Base-by-base conservation (phyloP, 1,284 basidiomycete genomes). In the Marasmius tenuissimus region DNA sequence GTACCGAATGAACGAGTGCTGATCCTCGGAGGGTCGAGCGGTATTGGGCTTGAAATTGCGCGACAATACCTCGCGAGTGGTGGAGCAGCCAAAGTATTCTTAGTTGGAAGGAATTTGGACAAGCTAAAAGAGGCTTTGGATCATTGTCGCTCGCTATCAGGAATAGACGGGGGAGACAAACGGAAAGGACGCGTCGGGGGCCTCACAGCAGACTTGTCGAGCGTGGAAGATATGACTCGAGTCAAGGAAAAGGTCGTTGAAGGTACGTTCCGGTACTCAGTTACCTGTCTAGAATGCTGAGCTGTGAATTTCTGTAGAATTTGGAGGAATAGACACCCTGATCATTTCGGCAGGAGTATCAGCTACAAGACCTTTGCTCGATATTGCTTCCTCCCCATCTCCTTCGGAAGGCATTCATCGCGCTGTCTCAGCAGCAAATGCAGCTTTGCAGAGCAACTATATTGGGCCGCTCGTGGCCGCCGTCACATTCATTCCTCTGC, bases 291-390 rank as follows among this genome's bases (percentile, higher is more conserved):
- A 35, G 22, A 47, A n/a, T 18, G n/a, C 12, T n/a, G 51, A 42
- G 33, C 40, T 61, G 61, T 27, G 9, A 45, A 59, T 7, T 8
- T 33, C 6, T 57, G 1, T 60, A 95, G 94, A 80, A 62, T 94
- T 93, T 91, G 78, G 76, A 4, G 92, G 94, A 12, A 67, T 97
- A 3, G 95, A 97, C 71, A 97, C 95, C 0, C 71, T 97, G 4
- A 79, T 95, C 51, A 86, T 97, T 59, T 85, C 87, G 58, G 94
- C 95, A 7, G 96, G 96, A 5, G 92, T 96, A 0, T 94, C 93
- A 1, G 89, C 94, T 2, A 81, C 95, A 1, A 85, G 85, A 52
- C 92, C 94, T 0, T 75, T 97, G 16, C 81, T 96, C 69, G 84
- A 87, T 14, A 77, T 93, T 4, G 89, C 92, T 10, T n/a, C 48